phyloP scores from a whole-genome alignment of 192 early-diverging fungal species.

The Umbelopsis ramanniana region DNA sequence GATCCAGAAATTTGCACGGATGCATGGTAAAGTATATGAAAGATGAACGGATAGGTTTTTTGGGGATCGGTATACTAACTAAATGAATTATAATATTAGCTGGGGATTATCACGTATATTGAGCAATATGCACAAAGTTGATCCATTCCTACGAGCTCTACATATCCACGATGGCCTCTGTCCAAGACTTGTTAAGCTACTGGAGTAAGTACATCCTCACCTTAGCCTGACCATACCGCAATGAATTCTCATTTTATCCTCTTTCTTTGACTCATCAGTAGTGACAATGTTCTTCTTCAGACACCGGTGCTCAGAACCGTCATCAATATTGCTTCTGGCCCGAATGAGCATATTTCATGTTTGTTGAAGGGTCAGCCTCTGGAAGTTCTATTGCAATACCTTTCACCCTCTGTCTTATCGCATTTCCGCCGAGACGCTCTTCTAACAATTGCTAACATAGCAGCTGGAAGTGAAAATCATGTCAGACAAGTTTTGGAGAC shows the following conservation, averaged over 20 bases:
- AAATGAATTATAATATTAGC: not conserved
- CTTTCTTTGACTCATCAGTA: not conserved
- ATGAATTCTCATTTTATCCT: not conserved
- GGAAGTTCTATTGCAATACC: constrained; percentile 8
- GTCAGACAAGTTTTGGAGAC: constrained; percentile 24
- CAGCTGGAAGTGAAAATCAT: constrained; percentile 26
- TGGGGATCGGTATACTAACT: not conserved
- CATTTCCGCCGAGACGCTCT: constrained; percentile 35
- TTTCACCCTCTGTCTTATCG: not conserved
- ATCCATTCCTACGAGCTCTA: constrained; percentile 20
- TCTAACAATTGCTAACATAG: constrained; percentile 36
- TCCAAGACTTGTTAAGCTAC: constrained; percentile 24
- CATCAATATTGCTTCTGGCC: constrained; percentile 43
- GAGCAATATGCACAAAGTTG: constrained; percentile 44
- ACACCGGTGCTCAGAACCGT: constrained; percentile 32
- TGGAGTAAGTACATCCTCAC: constrained; percentile 19
- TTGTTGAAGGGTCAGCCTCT: constrained; percentile 21
- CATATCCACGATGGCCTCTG: constrained; percentile 23
- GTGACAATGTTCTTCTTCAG: constrained; percentile 14
- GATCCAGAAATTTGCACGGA: constrained; percentile 32
- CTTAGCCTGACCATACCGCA: not conserved
- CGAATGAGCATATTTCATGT: constrained; percentile 29
- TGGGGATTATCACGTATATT: constrained; percentile 42
- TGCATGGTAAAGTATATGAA: constrained; percentile 25
- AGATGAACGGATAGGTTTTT: not conserved